Percentiles rank a stretch among this genome's conserved stretches.
Conservation (phyloP, 1,284 basidiomycete genomes). For the Ustilago nuda region DNA sequence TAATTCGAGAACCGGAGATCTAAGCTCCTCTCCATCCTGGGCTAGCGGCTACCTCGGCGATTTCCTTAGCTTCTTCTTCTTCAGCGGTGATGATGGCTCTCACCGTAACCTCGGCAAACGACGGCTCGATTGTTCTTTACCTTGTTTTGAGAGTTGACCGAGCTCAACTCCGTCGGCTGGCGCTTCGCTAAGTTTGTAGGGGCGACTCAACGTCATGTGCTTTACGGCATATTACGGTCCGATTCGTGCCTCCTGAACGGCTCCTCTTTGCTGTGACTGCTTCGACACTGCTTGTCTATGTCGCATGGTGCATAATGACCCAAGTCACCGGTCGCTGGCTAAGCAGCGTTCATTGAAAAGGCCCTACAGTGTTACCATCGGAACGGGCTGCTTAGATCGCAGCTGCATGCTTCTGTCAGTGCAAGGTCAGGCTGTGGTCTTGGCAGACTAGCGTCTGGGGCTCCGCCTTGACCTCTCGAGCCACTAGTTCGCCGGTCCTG, state of each 20-base stretch:
- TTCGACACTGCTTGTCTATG: neutral
- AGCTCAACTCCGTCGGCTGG: neutral
- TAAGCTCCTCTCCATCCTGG: neutral
- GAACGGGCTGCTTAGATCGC: neutral
- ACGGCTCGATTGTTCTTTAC: neutral
- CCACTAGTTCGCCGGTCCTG: neutral
- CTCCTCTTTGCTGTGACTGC: neutral
- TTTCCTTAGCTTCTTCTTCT: neutral
- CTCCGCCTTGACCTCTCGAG: neutral
- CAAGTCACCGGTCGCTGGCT: neutral
- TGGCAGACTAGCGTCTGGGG: neutral
- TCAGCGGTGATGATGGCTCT: neutral
- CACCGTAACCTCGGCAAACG: neutral
- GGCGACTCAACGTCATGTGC: constrained; percentile 1
- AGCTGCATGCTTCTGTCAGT: neutral
- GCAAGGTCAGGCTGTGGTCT: neutral
- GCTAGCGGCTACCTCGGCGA: constrained; percentile 4
- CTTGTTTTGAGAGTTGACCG: neutral
- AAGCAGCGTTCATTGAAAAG: neutral
- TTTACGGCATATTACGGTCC: constrained; percentile 1
- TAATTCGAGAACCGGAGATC: neutral
- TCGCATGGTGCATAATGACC: neutral
- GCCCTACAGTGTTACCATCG: neutral
- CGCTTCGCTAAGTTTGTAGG: neutral
- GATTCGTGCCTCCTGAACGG: neutral